A percentile compares a stretch with the other conserved stretches of the same genome.
Evolutionary conservation across 176 grass and related monocot species (phyloP).

Genomic region (Pontederia crassipes): DNA sequence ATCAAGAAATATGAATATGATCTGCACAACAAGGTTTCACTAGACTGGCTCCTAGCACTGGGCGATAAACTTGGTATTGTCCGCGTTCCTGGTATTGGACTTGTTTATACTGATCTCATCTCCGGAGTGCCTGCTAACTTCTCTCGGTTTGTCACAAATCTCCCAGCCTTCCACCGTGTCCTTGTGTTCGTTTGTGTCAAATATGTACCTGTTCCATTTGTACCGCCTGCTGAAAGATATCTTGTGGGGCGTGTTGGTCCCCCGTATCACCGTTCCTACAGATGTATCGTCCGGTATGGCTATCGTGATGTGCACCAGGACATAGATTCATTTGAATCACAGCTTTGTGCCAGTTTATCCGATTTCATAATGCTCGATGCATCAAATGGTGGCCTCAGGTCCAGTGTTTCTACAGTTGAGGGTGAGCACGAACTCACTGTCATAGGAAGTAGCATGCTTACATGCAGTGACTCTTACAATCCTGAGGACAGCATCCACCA

Average conservation of each 20-base stretch:
- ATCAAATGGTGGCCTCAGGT: constrained; percentile 24
- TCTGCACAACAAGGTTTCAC: constrained; percentile 85
- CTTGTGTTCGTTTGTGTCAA: constrained; percentile 95
- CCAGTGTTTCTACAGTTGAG: constrained; percentile 22
- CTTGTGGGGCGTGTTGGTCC: constrained; percentile 84
- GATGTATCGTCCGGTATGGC: constrained; percentile 90
- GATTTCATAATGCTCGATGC: constrained; percentile 57
- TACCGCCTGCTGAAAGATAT: constrained; percentile 74
- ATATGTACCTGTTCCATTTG: constrained; percentile 70
- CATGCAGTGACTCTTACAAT: constrained; percentile 22
- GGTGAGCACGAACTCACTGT: constrained; percentile 43
- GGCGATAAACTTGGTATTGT: constrained; percentile 91
- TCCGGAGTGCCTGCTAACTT: constrained; percentile 91
- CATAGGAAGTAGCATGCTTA: constrained; percentile 34
- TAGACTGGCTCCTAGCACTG: constrained; percentile 88
- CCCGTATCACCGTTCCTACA: constrained; percentile 64
- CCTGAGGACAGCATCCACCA: constrained; percentile 34
- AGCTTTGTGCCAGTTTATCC: constrained; percentile 68
- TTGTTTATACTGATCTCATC: constrained; percentile 87
- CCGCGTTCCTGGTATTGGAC: constrained; percentile 83
- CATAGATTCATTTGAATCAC: constrained; percentile 71
- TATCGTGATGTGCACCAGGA: constrained; percentile 98
- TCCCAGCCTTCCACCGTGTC: constrained; percentile 77
- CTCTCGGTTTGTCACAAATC: constrained; percentile 93
- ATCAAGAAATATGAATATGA: constrained; percentile 97